Evolutionary conservation across 495 filamentous ascomycete genomes (phyloP).

Genomic region (Sabuloglossum arenarium): DNA sequence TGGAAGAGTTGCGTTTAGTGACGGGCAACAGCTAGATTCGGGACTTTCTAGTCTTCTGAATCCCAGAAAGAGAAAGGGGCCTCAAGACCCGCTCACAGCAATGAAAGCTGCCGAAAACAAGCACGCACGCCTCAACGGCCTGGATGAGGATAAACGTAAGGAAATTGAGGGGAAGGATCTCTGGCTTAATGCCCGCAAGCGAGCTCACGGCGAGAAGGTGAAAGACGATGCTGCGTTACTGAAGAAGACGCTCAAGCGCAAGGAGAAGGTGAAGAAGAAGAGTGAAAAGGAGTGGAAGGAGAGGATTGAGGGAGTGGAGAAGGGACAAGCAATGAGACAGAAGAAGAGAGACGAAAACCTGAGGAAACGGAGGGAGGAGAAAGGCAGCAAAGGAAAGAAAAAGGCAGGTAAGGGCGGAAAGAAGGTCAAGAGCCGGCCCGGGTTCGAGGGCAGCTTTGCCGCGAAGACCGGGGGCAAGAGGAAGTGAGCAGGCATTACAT

Average conservation of each 20-base stretch:
- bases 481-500: neutral
- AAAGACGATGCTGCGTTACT: constrained; percentile 70
- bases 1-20: constrained; percentile 65
- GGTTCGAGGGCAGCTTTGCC: constrained; percentile 88
- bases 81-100: constrained; percentile 58
- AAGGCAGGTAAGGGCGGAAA: constrained; percentile 38
- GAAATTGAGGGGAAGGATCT: constrained; percentile 81
- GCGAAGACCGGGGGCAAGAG: neutral
- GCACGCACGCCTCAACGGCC: constrained; percentile 41
- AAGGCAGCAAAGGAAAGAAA: constrained; percentile 29
- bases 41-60: constrained; percentile 39
- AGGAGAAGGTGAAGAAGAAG: constrained; percentile 76
- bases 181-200: constrained; percentile 81
- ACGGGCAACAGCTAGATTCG: constrained; percentile 57
- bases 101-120: constrained; percentile 47
- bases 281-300: constrained; percentile 80
- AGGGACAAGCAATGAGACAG: constrained; percentile 57
- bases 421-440: constrained; percentile 42
- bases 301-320: constrained; percentile 49
- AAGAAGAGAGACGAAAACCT: constrained; percentile 81
- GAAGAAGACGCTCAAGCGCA: constrained; percentile 87
- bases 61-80: constrained; percentile 43
- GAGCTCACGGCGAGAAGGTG: constrained; percentile 78
- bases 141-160: constrained; percentile 57
- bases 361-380: constrained; percentile 58